Percentiles rank a stretch among this genome's conserved stretches.
phyloP scores from a whole-genome alignment of 176 grass and related monocot genomes.

The Themeda triandra region DNA sequence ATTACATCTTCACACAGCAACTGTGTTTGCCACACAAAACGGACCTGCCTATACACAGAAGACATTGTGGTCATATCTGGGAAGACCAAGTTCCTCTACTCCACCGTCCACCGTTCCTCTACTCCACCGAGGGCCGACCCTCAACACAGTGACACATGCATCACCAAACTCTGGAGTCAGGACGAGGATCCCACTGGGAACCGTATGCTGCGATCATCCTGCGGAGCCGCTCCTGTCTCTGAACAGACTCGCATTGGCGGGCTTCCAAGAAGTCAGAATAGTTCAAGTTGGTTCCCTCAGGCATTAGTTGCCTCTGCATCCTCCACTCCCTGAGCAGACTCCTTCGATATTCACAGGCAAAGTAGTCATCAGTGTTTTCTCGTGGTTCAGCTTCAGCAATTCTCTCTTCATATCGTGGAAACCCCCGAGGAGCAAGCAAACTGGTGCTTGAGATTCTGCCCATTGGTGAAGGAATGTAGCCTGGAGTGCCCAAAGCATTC shows the following conservation, averaged over 20 bases:
- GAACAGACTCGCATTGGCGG: neutral
- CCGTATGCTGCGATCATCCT: neutral
- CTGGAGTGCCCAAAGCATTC: neutral
- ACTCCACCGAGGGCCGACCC: neutral
- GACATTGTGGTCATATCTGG: neutral
- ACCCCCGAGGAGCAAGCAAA: neutral
- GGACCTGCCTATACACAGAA: conserved; percentile 3
- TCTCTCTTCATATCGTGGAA: neutral
- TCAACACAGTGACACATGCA: neutral
- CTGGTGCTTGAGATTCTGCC: neutral
- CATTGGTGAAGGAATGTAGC: neutral
- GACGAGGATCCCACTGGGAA: neutral
- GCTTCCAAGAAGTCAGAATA: conserved; percentile 2
- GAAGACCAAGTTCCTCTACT: neutral
- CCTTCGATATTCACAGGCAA: neutral
- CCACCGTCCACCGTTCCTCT: no score
- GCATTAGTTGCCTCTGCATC: neutral
- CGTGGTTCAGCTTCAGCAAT: neutral
- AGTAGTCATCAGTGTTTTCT: neutral
- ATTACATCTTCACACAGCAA: neutral
- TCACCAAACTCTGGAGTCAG: neutral
- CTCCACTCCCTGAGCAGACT: neutral
- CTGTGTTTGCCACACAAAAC: conserved; percentile 22
- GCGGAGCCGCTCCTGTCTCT: neutral
- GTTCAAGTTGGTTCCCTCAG: neutral